These are phyloP conservation scores for Nymphaea colorata DNA, from an alignment of 164 flowering plant genomes.

Conservation along the genomic window DNA sequence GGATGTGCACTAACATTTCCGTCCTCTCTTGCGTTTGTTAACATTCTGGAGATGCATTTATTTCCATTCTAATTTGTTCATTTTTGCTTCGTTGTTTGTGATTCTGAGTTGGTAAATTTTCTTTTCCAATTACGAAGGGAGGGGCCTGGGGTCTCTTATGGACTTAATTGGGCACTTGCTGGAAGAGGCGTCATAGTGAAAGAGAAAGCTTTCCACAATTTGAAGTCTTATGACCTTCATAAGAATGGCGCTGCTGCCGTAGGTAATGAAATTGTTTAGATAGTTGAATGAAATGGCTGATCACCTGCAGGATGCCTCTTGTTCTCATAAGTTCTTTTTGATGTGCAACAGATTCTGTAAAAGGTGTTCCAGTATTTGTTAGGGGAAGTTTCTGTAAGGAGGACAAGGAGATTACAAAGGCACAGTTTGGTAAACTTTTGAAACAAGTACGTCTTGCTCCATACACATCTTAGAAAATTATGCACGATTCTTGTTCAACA, in stretches of 20 bases:
- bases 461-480: no score
- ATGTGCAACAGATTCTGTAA: not conserved
- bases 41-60: no score
- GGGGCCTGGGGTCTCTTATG: constrained; percentile 27
- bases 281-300: no score
- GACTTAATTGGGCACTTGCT: constrained; percentile 48
- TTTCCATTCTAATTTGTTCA: no score
- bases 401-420: constrained; percentile 30
- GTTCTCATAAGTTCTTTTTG: not conserved
- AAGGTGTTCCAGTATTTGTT: constrained; percentile 11
- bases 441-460: constrained; percentile 26
- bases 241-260: constrained; percentile 33
- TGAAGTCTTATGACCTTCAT: constrained; percentile 32
- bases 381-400: constrained; percentile 28
- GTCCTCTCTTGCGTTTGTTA: no score
- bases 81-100: no score
- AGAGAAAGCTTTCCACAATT: constrained; percentile 42
- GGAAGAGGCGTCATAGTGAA: constrained; percentile 44
- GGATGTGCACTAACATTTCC: no score
- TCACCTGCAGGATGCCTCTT: no score
- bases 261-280: constrained; percentile 11
- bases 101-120: no score
- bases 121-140: constrained; percentile 12
- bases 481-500: no score
- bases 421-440: constrained; percentile 36